Evolutionary conservation across 495 filamentous ascomycete species (phyloP).

Genomic region (Penicillium tannophilum): DNA sequence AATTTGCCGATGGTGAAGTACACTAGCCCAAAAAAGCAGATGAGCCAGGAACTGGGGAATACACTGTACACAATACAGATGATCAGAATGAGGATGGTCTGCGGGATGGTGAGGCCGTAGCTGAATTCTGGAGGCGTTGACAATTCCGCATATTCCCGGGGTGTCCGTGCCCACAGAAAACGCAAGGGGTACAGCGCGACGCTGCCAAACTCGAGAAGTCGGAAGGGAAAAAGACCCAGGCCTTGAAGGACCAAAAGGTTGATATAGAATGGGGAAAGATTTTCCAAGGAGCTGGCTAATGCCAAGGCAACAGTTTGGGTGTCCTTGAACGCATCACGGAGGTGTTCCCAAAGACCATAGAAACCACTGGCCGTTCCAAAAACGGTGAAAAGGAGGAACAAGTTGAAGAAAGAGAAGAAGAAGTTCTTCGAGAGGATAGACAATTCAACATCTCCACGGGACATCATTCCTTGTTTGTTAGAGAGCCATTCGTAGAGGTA

Average conservation of each 20-base stretch:
- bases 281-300: constrained; percentile 73
- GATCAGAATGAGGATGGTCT: constrained; percentile 86
- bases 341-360: constrained; percentile 65
- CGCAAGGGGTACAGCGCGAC: constrained; percentile 82
- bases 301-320: constrained; percentile 74
- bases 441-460: constrained; percentile 90
- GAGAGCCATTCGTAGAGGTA: constrained; percentile 95
- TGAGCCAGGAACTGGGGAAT: constrained; percentile 77
- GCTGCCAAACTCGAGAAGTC: constrained; percentile 86
- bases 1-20: constrained; percentile 92
- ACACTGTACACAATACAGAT: constrained; percentile 95
- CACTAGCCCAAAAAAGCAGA: constrained; percentile 78
- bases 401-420: constrained; percentile 99
- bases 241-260: constrained; percentile 95
- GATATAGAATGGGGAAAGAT: constrained; percentile 80
- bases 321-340: constrained; percentile 74
- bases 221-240: constrained; percentile 88
- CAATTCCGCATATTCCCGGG: constrained; percentile 86
- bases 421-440: constrained; percentile 98
- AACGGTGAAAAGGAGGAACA: constrained; percentile 92
- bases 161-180: constrained; percentile 79
- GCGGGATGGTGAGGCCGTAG: constrained; percentile 94
- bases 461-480: constrained; percentile 89
- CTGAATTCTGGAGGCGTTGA: constrained; percentile 84
- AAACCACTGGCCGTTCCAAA: constrained; percentile 78